Conservation (phyloP, 139 green algal species). For the Tetraselmis striata region DNA sequence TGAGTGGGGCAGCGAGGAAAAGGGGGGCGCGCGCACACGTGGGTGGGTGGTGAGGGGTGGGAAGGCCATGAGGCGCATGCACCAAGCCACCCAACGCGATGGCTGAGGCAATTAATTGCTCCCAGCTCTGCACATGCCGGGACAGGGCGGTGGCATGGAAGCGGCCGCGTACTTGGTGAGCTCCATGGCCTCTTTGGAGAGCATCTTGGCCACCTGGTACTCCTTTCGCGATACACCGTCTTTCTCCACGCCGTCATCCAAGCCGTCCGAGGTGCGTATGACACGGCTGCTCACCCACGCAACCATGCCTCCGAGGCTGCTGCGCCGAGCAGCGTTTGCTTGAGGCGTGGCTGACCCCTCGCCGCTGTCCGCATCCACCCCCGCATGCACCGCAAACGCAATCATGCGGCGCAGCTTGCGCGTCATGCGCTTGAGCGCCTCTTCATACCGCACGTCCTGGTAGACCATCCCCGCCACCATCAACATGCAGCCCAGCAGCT, state of each 20-base stretch:
- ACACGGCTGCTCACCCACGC: too few relatives aligned
- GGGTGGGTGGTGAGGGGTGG: too few relatives aligned
- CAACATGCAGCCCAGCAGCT: neutral
- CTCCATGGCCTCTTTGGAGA: neutral
- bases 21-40: too few relatives aligned
- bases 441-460: neutral
- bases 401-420: neutral
- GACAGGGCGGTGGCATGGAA: too few relatives aligned
- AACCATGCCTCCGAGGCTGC: neutral
- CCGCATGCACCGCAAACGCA: neutral
- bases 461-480: neutral
- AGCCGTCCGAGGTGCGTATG: neutral
- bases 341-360: too few relatives aligned
- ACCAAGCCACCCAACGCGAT: too few relatives aligned
- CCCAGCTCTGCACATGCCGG: too few relatives aligned
- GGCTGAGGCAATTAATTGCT: too few relatives aligned
- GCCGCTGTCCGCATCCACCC: neutral
- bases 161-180: neutral
- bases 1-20: too few relatives aligned
- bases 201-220: neutral
- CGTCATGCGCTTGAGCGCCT: neutral
- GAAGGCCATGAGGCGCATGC: too few relatives aligned
- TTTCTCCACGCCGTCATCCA: neutral
- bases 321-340: neutral
- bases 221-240: neutral